Base-by-base conservation (phyloP, 352 stramenopile genomes). In the Phytophthora macrochlamydospora region DNA sequence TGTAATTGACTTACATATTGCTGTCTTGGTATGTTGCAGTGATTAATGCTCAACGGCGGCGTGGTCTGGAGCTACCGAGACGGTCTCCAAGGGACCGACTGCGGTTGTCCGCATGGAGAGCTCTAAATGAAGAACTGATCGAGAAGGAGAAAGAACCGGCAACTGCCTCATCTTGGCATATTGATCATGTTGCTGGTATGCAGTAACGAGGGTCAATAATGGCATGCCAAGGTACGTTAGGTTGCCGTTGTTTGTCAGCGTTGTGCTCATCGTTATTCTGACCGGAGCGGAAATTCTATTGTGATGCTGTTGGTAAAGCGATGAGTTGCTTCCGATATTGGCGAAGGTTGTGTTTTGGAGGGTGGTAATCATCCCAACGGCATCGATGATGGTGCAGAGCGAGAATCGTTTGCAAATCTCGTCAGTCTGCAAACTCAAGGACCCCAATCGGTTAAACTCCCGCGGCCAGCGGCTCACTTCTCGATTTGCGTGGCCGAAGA, bases 81-180 rank as follows among this genome's bases (percentile, higher is more conserved):
- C 44, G 59, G 11, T 75, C 70, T 37, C 59, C 67, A 13, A 64
- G 46, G 37, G 46, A 51, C 32, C 51, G 46, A 6, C 58, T 82
- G 45, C 51, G 72, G 43, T 55, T 82, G 9, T 72, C 72, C 12
- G 67, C 64, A 33, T 82, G 74, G 74, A 46, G 67, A 12, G 63
- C 60, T 5, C 29, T 79, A 28, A 51, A 75, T 14, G 60, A 78
- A 40, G 37, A 79, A 14, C 40, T 82, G 42, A 78, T 82, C 51
- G 67, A 75, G 50, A 69, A 68, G 29, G 59, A 78, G 65, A 71
- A 74, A 44, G 53, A 58, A 30, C 60, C 59, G 7, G 42, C 49
- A n/a, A 54, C 32, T 29, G 61, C 54, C 18, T 35, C 51, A 32
- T 35, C 49, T 18, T 61, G 31, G 9, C 59, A 61, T 13, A 73